phyloP scores from a whole-genome alignment of 2,329 filamentous ascomycete species.

The Talaromyces sp. region DNA sequence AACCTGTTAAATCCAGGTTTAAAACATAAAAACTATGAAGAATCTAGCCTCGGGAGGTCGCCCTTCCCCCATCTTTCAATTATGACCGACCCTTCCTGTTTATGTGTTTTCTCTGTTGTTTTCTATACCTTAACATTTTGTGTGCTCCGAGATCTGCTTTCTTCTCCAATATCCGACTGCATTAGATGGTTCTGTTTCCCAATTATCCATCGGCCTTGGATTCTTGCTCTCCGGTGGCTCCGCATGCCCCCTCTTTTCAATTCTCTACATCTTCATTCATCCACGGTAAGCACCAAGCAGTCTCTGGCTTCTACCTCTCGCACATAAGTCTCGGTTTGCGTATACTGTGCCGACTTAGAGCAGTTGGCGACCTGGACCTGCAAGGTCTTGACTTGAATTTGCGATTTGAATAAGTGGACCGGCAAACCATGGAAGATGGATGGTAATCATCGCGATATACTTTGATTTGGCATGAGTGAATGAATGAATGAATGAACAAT shows the following conservation, averaged over 20 bases:
- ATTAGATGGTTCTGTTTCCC: conserved; percentile 23
- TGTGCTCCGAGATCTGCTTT: conserved; percentile 3
- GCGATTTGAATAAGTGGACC: neutral
- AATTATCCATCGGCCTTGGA: conserved; percentile 9
- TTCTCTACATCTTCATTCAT: neutral
- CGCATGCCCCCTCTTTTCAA: conserved; percentile 1
- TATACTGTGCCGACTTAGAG: neutral
- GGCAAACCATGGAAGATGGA: neutral
- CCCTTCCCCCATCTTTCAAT: conserved; percentile 13
- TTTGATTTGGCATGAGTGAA: conserved; percentile 36
- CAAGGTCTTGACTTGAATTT: neutral
- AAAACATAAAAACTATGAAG: conserved; percentile 13
- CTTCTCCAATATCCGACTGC: conserved; percentile 14
- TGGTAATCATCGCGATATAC: conserved; percentile 12
- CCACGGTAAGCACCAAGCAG: neutral
- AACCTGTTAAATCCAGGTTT: neutral
- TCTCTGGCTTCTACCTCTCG: neutral
- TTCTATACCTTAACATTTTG: conserved; percentile 8
- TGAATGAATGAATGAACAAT: conserved; percentile 42
- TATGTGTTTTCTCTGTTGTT: conserved; percentile 1
- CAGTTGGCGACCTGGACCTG: neutral
- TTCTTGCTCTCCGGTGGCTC: conserved; percentile 5
- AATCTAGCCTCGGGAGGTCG: conserved; percentile 5
- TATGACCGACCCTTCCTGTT: neutral
- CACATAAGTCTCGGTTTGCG: neutral